Evolutionary conservation across 2,329 filamentous ascomycete genomes (phyloP).

Genomic region (Verticillium dahliae): DNA sequence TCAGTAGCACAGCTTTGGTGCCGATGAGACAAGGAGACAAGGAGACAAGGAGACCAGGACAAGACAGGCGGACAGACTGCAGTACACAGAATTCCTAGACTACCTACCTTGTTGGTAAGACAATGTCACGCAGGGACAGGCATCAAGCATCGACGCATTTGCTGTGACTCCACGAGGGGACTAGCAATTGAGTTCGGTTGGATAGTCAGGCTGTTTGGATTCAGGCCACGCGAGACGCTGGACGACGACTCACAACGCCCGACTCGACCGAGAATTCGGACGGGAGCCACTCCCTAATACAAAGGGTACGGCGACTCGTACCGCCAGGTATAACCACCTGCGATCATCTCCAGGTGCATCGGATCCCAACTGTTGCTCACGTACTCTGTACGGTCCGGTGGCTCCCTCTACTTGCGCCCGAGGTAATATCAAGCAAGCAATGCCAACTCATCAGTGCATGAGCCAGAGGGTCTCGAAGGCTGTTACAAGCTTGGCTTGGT

Average conservation of each 20-base stretch:
- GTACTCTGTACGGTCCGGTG: neutral
- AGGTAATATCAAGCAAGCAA: slow-evolving; percentile 48
- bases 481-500: slow-evolving; percentile 28
- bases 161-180: neutral
- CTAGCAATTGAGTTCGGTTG: neutral
- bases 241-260: neutral
- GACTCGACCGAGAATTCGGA: slow-evolving; percentile 1
- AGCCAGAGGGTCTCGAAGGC: slow-evolving; percentile 27
- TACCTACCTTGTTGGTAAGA: neutral
- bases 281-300: neutral
- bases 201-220: neutral
- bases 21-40: neutral
- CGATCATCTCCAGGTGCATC: neutral
- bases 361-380: neutral
- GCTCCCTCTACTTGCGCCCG: slow-evolving; percentile 22
- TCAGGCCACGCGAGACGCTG: neutral
- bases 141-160: neutral
- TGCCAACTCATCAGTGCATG: slow-evolving; percentile 78
- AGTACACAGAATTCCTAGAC: neutral
- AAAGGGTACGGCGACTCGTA: neutral
- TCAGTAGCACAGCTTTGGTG: neutral
- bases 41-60: neutral
- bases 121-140: neutral
- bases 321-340: neutral
- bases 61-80: neutral